Conservation (phyloP, 2,329 filamentous ascomycete genomes). For the Beauveria pseudobassiana region DNA sequence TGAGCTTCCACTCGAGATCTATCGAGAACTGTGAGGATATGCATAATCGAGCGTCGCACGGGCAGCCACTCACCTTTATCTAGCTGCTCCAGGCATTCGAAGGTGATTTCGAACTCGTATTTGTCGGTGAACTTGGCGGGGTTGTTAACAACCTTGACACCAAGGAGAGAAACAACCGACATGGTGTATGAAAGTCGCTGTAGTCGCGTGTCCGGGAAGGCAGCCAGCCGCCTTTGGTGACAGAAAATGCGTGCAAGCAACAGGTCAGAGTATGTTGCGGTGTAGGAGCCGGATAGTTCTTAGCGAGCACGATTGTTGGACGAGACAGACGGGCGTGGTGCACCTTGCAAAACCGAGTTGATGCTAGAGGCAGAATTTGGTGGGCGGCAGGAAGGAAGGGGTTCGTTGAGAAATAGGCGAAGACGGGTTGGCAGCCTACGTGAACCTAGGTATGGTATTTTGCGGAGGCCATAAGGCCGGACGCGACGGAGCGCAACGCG, state of each 20-base stretch:
- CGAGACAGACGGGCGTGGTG: background rate
- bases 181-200: constrained; percentile 38
- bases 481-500: constrained; percentile 23
- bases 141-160: constrained; percentile 95
- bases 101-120: constrained; percentile 98
- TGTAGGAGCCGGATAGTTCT: background rate
- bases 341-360: background rate
- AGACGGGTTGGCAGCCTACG: constrained; percentile 1
- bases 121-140: constrained; percentile 87
- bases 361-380: background rate
- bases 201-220: background rate
- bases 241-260: background rate
- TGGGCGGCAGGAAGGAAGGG: background rate
- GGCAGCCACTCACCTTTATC: constrained; percentile 63
- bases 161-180: constrained; percentile 94
- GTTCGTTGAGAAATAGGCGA: background rate
- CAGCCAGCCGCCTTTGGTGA: background rate
- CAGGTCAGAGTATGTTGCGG: background rate
- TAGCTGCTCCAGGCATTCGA: constrained; percentile 90
- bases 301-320: background rate
- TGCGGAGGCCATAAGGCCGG: constrained; percentile 13
- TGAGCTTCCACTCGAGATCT: constrained; percentile 99
- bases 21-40: constrained; percentile 12
- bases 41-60: background rate
- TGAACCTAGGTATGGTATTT: constrained; percentile 3